Base-by-base conservation (phyloP, 257 asterid species). In the Petrea volubilis region DNA sequence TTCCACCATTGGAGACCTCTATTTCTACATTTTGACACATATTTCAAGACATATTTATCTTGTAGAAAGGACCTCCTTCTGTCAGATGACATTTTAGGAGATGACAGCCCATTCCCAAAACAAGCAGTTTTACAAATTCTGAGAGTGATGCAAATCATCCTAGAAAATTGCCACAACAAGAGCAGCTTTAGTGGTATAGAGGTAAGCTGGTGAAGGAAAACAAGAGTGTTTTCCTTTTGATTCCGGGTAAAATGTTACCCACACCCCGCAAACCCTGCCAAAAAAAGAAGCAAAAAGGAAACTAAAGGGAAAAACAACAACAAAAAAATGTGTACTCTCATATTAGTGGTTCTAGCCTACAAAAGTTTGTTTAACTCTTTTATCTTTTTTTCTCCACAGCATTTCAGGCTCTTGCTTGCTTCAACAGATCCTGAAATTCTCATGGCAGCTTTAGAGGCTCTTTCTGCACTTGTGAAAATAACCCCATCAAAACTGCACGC, bases 1-100 rank as follows among this genome's bases (percentile, higher is more conserved):
- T 93, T 93, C 78, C 89, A 90, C 82, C 96, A 93, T 59, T 93
- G 98, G 98, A 90, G 98, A 73, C 97, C 95, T 51, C 79, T 93
- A 77, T 88, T 93, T 86, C 89, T 85, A 70, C 98, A 93, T 79
- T 93, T 93, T 50, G 97, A 90, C 75, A 78, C 98, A 59, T 93
- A 90, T 76, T 90, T 90, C 82, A 93, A 93, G 90, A 81, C 95
- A 11, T 83, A 88, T 73, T 44, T 90, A 76, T 86, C 92, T 50
- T 72, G 82, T 87, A 84, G 98, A 85, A 87, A 85, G 15, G 97
- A 91, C 61, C 97, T 93, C 76, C 91, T 86, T 81, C 79, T 93
- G 74, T 85, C 90, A 47, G 88, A 87, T 82, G 84, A 87, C 65
- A 77, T 88, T 65, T 82, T 87, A 70, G 96, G 80, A 64, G 90